Evolutionary conservation across 176 grass and related monocot genomes (phyloP).

Genomic region (Poa pratensis): DNA sequence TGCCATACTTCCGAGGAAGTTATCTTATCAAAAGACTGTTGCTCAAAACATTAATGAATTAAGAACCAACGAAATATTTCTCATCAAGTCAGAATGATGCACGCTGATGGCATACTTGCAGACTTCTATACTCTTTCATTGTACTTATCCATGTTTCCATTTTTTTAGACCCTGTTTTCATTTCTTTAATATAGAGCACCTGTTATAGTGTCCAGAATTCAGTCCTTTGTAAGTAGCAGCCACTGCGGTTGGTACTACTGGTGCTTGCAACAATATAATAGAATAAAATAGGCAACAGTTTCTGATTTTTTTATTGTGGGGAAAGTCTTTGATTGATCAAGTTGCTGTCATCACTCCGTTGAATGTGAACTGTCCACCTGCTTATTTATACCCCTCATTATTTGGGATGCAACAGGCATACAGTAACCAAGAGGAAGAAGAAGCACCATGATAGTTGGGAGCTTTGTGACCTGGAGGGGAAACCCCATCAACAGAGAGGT

Average conservation of each 20-base stretch:
- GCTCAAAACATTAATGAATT: background rate
- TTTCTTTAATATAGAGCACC: background rate
- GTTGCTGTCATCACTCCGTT: constrained; percentile 30
- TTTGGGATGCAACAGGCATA: background rate
- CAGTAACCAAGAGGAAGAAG: constrained; percentile 26
- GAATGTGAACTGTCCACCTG: constrained; percentile 7
- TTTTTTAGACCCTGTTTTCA: background rate
- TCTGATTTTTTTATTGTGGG: background rate
- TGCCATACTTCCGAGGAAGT: background rate
- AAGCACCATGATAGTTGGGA: constrained; percentile 50
- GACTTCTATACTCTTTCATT: background rate
- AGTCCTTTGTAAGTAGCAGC: background rate
- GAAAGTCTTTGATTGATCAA: constrained; percentile 28
- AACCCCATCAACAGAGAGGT: constrained; percentile 48
- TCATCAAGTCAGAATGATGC: constrained; percentile 9
- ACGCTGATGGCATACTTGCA: constrained; percentile 16
- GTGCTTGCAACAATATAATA: constrained; percentile 27
- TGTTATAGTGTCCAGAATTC: constrained; percentile 5
- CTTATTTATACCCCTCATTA: constrained; percentile 32
- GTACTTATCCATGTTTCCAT: background rate
- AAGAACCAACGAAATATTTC: constrained; percentile 3
- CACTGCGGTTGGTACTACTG: constrained; percentile 1
- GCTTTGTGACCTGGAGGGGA: constrained; percentile 70
- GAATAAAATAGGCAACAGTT: constrained; percentile 6
- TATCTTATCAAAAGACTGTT: background rate